These are phyloP conservation scores for Naganishia liquefaciens DNA, from an alignment of 1,284 basidiomycete species.

Conservation along the genomic window DNA sequence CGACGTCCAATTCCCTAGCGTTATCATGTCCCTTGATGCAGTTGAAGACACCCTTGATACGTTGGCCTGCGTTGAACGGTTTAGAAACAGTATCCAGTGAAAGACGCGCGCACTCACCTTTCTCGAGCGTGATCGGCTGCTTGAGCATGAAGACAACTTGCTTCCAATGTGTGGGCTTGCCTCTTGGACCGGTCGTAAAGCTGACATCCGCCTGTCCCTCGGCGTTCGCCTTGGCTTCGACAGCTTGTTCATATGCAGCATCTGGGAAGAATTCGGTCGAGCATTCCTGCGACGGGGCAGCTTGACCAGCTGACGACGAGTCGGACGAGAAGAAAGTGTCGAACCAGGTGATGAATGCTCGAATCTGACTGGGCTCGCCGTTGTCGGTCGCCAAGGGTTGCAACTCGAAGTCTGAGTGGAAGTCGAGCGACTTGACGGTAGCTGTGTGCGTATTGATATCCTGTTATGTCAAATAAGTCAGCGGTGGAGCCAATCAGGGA, in stretches of 20 bases:
- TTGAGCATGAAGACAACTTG: slow-evolving; percentile 87
- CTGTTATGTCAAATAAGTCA: slow-evolving; percentile 47
- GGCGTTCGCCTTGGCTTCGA: slow-evolving; percentile 33
- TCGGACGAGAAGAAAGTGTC: slow-evolving; percentile 83
- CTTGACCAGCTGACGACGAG: slow-evolving; percentile 51
- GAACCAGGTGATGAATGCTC: slow-evolving; percentile 87
- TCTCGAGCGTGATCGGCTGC: slow-evolving; percentile 70
- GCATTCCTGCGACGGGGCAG: slow-evolving; percentile 33
- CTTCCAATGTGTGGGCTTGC: slow-evolving; percentile 95
- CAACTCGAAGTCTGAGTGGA: slow-evolving; percentile 72
- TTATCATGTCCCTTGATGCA: slow-evolving; percentile 78
- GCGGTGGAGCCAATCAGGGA: neutral
- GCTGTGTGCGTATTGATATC: slow-evolving; percentile 71
- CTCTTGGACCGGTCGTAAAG: slow-evolving; percentile 85
- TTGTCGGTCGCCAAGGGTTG: slow-evolving; percentile 59
- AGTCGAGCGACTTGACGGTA: slow-evolving; percentile 71
- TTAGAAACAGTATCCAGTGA: neutral
- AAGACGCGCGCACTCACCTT: slow-evolving; percentile 60
- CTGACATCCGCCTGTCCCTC: slow-evolving; percentile 60
- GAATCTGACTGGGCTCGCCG: slow-evolving; percentile 63
- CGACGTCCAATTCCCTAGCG: slow-evolving; percentile 83
- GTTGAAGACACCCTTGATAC: slow-evolving; percentile 76
- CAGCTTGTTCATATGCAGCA: slow-evolving; percentile 39
- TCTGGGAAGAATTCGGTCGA: slow-evolving; percentile 41
- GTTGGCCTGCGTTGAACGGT: slow-evolving; percentile 61